Percentiles rank a stretch among this genome's conserved stretches.
These are phyloP conservation scores for Podaxis rugospora DNA, from an alignment of 768 basidiomycete species.

Conservation along the genomic window DNA sequence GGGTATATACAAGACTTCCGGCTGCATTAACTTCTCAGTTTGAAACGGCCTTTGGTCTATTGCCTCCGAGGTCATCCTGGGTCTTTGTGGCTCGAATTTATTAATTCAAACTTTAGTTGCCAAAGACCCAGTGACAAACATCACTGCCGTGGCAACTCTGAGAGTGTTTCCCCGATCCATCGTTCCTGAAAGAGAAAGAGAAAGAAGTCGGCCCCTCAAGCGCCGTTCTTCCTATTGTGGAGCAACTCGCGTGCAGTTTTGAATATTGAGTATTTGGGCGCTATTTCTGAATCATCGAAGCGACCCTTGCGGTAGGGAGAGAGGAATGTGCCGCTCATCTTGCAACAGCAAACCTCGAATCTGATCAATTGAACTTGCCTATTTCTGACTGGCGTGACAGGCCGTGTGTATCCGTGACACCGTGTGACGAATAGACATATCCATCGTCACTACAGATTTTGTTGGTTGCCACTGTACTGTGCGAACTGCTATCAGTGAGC, in stretches of 20 bases:
- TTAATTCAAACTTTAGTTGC: background rate
- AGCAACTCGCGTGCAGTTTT: background rate
- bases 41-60: background rate
- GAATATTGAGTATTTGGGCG: background rate
- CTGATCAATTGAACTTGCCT: background rate
- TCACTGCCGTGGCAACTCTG: background rate
- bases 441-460: background rate
- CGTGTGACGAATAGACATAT: background rate
- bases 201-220: background rate
- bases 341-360: background rate
- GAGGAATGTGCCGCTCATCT: background rate
- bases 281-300: background rate
- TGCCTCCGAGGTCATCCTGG: background rate
- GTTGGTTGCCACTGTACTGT: constrained; percentile 10
- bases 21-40: background rate
- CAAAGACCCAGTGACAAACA: constrained; percentile 2
- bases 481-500: background rate
- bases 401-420: background rate
- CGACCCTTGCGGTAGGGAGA: background rate
- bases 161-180: background rate
- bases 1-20: background rate
- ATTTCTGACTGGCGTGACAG: background rate
- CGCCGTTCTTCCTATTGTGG: background rate
- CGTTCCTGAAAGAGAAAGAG: background rate
- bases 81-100: background rate